phyloP scores from a whole-genome alignment of 495 filamentous ascomycete genomes.

The Aspergillus nidulans region DNA sequence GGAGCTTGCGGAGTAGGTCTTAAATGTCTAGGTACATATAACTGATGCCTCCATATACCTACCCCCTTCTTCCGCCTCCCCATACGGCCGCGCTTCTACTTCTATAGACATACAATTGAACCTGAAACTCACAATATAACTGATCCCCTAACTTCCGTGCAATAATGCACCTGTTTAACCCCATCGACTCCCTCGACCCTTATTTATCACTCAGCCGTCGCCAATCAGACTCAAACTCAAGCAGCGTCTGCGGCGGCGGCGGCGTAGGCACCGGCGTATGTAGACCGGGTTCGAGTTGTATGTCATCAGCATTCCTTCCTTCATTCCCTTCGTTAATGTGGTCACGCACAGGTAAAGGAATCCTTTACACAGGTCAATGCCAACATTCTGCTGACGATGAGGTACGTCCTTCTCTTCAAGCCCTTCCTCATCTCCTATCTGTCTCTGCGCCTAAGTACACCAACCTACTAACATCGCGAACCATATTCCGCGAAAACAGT shows the following conservation, averaged over 20 bases:
- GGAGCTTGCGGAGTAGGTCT: too few species aligned
- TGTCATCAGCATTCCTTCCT: neutral
- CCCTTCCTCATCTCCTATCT: neutral
- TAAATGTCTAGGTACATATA: too few species aligned
- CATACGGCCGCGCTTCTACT: too few species aligned
- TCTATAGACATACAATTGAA: too few species aligned
- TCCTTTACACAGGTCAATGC: constrained; percentile 1
- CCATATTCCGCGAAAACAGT: neutral
- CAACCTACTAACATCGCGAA: neutral
- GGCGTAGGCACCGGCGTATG: constrained; percentile 1
- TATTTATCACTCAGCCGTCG: neutral
- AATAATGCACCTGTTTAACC: constrained; percentile 1
- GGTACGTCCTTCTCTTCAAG: neutral
- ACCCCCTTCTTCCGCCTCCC: too few species aligned
- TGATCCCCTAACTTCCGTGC: neutral
- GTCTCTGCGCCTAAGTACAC: neutral
- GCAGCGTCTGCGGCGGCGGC: neutral
- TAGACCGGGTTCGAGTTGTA: neutral
- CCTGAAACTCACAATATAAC: too few species aligned
- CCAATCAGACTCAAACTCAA: neutral
- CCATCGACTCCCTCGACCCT: neutral
- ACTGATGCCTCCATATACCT: too few species aligned
- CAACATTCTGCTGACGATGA: neutral
- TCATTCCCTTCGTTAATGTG: too few species aligned
- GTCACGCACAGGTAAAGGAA: neutral